Percentiles rank a stretch among this genome's conserved stretches.
Evolutionary conservation across 2,329 filamentous ascomycete genomes (phyloP).

Genomic region (Sporothrix euskadiensis): DNA sequence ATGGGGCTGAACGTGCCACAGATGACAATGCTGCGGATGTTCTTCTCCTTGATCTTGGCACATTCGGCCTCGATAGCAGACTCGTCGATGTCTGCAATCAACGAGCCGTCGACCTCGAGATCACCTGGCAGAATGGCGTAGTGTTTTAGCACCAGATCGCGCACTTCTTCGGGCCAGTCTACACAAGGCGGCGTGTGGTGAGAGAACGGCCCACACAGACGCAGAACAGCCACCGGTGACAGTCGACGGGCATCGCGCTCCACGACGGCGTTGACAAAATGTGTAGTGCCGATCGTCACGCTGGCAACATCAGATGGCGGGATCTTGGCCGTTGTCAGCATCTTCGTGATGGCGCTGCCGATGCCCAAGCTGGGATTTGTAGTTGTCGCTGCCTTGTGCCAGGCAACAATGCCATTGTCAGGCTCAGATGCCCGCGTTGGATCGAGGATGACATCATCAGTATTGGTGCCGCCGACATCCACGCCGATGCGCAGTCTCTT

Average conservation of each 20-base stretch:
- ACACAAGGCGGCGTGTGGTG: constrained; percentile 53
- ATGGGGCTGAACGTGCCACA: constrained; percentile 56
- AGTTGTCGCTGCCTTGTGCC: constrained; percentile 53
- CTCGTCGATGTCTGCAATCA: constrained; percentile 50
- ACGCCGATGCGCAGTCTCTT: constrained; percentile 45
- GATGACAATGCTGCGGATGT: constrained; percentile 51
- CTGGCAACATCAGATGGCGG: constrained; percentile 46
- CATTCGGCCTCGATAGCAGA: constrained; percentile 45
- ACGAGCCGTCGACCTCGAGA: constrained; percentile 52
- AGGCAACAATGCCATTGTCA: constrained; percentile 49
- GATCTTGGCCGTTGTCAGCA: constrained; percentile 44
- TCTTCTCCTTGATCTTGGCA: constrained; percentile 42
- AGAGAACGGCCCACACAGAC: constrained; percentile 56
- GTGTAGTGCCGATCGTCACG: constrained; percentile 57
- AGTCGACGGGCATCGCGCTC: constrained; percentile 53
- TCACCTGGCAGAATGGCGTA: constrained; percentile 51
- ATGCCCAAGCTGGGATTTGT: constrained; percentile 51
- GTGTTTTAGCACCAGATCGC: constrained; percentile 49
- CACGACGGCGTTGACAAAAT: constrained; percentile 61
- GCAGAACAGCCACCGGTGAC: constrained; percentile 54
- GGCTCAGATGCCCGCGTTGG: constrained; percentile 41
- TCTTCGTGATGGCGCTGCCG: constrained; percentile 46
- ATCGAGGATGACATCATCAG: constrained; percentile 55
- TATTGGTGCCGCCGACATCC: constrained; percentile 54
- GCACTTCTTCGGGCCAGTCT: constrained; percentile 55